Evolutionary conservation across 2,329 filamentous ascomycete species (phyloP), one percentile per base, ranked within the genome.

Genomic region (Annulohypoxylon truncatum): DNA sequence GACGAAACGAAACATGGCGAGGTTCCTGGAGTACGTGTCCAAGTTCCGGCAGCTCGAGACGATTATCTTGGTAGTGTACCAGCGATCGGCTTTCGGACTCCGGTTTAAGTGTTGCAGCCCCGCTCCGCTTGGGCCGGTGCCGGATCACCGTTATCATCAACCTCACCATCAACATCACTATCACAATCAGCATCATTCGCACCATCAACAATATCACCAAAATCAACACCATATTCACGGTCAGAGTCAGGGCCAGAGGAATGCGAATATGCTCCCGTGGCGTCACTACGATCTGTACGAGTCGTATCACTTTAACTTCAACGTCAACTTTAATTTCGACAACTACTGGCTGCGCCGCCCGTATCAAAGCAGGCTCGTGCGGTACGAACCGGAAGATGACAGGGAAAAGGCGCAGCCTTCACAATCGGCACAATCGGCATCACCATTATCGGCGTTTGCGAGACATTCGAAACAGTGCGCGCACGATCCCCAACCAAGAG

Each of bases 221-320:
- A 4, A 52, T 22, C 28, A 24, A 12, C 35, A 31, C 8, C 29
- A 42, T 2, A 22, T 10, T 20, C 38, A 42, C 1, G 9, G 7
- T 10, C 38, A 42, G 9, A 22, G 15, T 42, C 38, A 42, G 15
- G 38, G 38, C 15, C 38, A 42, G 9, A 42, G 38, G 15, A 42
- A 42, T 20, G 38, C 7, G 38, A 42, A 22, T 20, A 42, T 48
- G 10, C 66, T 65, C 51, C 70, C 47, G 52, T 76, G 73, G 54
- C 73, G 75, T 18, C 78, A 79, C 31, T 79, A 82, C 57, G 73
- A 80, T n/a, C 75, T 82, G 12, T 81, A 81, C 72, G 80, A 83
- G 63, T 78, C 80, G 2, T 83, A 82, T 71, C 79, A 81, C 61
- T 83, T 80, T 75, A 81, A 81, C 68, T 83, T 82, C 66, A 82